Percentiles rank a stretch among this genome's conserved stretches.
phyloP scores from a whole-genome alignment of 148 eudicot genomes.

The Cornus controversa region DNA sequence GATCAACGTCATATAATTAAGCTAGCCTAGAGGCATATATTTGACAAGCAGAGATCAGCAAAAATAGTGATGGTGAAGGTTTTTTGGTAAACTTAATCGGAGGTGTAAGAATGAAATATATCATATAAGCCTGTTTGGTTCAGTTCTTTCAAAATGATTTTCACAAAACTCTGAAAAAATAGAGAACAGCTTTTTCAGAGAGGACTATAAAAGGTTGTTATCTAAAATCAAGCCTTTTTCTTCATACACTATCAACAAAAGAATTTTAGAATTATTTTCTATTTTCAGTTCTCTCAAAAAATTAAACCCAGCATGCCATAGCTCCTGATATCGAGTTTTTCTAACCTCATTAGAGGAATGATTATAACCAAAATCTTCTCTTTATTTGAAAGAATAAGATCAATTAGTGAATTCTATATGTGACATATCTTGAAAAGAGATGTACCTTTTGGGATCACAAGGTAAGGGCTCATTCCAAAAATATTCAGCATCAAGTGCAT shows the following conservation, averaged over 20 bases:
- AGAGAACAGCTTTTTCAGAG: too few relatives aligned
- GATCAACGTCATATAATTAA: not conserved
- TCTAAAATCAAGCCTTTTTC: too few relatives aligned
- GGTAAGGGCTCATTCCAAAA: conserved; percentile 83
- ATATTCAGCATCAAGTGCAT: conserved; percentile 87
- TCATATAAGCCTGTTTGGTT: not conserved
- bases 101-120: not conserved
- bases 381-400: not conserved
- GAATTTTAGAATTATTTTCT: too few relatives aligned
- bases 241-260: too few relatives aligned
- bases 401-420: not conserved
- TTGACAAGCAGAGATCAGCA: not conserved
- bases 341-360: not conserved
- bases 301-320: not conserved
- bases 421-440: not conserved
- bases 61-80: not conserved
- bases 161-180: too few relatives aligned
- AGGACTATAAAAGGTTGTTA: too few relatives aligned
- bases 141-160: too few relatives aligned
- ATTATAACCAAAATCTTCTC: not conserved
- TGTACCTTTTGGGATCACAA: conserved; percentile 73
- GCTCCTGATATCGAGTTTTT: not conserved
- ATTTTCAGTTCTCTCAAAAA: not conserved
- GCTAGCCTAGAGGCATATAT: not conserved
- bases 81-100: not conserved